Evolutionary conservation across 176 grass and related monocot genomes (phyloP).

Genomic region (Aegilops sharonensis): DNA sequence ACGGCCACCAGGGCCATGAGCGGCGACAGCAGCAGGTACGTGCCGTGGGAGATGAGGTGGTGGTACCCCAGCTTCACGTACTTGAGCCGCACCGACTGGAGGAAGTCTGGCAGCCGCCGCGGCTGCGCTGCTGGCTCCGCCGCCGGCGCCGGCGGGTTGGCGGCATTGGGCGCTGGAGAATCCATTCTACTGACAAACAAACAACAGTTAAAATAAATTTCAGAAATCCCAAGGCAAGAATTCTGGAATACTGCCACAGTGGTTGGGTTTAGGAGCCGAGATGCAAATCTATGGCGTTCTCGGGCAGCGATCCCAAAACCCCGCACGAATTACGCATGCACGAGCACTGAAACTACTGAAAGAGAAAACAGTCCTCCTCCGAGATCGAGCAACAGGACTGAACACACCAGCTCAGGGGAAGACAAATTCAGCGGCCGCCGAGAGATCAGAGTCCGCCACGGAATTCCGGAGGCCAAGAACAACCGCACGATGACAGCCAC

Average conservation of each 20-base stretch:
- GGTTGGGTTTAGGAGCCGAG: neutral
- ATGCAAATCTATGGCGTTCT: constrained; percentile 14
- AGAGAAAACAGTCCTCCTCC: neutral
- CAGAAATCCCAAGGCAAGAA: constrained; percentile 31
- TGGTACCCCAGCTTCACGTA: constrained; percentile 97
- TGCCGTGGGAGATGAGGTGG: constrained; percentile 92
- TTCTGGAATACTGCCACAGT: neutral
- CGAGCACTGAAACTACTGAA: neutral
- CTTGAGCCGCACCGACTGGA: constrained; percentile 90
- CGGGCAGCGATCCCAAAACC: constrained; percentile 17
- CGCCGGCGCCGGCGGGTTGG: neutral
- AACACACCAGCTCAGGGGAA: neutral
- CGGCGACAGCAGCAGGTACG: constrained; percentile 84
- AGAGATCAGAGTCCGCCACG: neutral
- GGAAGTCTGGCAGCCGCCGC: constrained; percentile 73
- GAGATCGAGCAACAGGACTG: neutral
- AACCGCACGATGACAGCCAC: neutral
- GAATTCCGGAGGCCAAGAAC: neutral
- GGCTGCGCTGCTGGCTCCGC: neutral
- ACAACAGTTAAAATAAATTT: neutral
- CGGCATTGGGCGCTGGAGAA: constrained; percentile 29
- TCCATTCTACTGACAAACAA: constrained; percentile 23
- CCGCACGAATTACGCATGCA: neutral
- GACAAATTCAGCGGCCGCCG: neutral
- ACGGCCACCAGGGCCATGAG: constrained; percentile 66